These are phyloP conservation scores for Phytophthora pinifolia DNA, from an alignment of 352 stramenopile genomes.

Conservation along the genomic window DNA sequence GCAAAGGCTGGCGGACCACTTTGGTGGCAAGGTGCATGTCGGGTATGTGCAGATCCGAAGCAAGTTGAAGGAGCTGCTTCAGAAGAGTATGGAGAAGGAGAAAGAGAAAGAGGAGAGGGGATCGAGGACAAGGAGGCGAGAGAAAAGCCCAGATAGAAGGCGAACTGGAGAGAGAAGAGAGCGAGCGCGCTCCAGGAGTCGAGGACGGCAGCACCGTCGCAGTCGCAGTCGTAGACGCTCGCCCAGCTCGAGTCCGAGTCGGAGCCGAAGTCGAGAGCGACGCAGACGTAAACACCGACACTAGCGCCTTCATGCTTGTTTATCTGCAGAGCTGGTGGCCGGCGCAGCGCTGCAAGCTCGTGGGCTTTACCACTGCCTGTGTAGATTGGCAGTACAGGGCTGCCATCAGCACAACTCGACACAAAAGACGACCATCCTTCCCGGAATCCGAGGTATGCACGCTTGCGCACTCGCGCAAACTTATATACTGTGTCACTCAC, in stretches of 20 bases:
- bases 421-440: neutral
- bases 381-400: too few species aligned
- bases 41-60: constrained; percentile 89
- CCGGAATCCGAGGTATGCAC: constrained; percentile 8
- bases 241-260: constrained; percentile 32
- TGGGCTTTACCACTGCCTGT: neutral
- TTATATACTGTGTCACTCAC: constrained; percentile 29
- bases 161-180: constrained; percentile 9
- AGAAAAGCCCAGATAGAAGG: constrained; percentile 2
- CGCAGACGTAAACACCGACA: constrained; percentile 49
- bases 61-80: constrained; percentile 77
- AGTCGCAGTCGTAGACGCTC: constrained; percentile 30
- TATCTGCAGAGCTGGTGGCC: neutral
- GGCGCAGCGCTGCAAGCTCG: neutral
- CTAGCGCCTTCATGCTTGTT: constrained; percentile 12
- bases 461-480: constrained; percentile 16
- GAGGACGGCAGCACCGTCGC: constrained; percentile 6
- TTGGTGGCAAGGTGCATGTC: constrained; percentile 90
- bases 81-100: constrained; percentile 4
- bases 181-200: constrained; percentile 27
- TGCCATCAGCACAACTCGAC: neutral
- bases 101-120: constrained; percentile 5
- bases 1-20: constrained; percentile 87
- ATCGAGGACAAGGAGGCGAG: constrained; percentile 1
- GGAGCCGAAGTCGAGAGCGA: constrained; percentile 35